Evolutionary conservation across 768 basidiomycete species (phyloP).

Genomic region (Pisolithus orientalis): DNA sequence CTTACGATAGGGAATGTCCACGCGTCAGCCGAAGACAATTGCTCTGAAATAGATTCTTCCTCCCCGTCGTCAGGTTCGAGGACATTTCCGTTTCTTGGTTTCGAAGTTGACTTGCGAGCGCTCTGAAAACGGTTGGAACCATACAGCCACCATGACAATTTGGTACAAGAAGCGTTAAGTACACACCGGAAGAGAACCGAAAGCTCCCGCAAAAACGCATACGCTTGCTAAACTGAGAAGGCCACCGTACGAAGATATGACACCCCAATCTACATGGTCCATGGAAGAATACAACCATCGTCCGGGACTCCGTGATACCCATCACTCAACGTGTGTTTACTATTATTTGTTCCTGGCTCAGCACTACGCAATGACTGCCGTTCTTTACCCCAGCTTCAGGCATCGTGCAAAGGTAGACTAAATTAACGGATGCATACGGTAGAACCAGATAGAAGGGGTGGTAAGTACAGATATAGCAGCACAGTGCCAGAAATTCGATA

Average conservation of each 20-base stretch:
- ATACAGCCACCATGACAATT: not conserved
- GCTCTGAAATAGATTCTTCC: conserved; percentile 50
- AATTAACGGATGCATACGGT: no score
- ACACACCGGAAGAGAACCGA: conserved; percentile 62
- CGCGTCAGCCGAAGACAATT: conserved; percentile 61
- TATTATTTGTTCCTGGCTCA: no score
- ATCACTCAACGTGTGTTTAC: no score
- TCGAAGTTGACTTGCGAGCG: not conserved
- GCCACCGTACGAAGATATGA: conserved; percentile 64
- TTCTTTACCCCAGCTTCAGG: no score
- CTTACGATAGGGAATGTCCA: conserved; percentile 73
- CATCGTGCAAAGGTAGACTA: no score
- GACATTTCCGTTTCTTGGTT: conserved; percentile 7
- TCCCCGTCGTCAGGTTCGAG: conserved; percentile 44
- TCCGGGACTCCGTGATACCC: no score
- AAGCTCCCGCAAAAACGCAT: conserved; percentile 69
- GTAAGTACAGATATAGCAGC: no score
- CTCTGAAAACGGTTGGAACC: conserved; percentile 3
- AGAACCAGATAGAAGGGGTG: no score
- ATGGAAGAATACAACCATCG: conserved; percentile 2
- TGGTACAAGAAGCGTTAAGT: no score
- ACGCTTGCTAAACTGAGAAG: conserved; percentile 55
- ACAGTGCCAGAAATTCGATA: no score
- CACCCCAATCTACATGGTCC: conserved; percentile 42
- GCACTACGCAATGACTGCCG: no score